phyloP scores from a whole-genome alignment of 331 rosid species.

The Quercus tomentella region DNA sequence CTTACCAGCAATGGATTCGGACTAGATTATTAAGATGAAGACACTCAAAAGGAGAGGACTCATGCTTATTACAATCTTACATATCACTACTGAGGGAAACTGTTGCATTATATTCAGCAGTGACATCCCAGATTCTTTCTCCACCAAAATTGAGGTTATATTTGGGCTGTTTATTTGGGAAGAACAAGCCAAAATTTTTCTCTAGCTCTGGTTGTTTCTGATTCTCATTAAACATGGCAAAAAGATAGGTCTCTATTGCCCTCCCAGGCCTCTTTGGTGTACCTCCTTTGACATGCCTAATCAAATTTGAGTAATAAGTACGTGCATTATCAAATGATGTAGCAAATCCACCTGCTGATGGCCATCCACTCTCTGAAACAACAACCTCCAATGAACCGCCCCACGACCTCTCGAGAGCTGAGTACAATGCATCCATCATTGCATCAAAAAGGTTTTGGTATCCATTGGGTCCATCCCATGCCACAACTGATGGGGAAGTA shows the following conservation, averaged over 20 bases:
- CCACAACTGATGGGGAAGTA: slow-evolving; percentile 47
- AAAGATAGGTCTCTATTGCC: slow-evolving; percentile 51
- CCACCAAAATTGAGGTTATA: slow-evolving; percentile 51
- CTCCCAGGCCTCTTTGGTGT: slow-evolving; percentile 51
- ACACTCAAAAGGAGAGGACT: not conserved
- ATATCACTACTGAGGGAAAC: slow-evolving; percentile 39
- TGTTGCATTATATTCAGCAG: slow-evolving; percentile 26
- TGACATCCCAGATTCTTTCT: slow-evolving; percentile 9
- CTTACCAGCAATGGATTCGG: not conserved
- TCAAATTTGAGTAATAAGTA: slow-evolving; percentile 41
- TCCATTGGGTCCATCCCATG: slow-evolving; percentile 34
- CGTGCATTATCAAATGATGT: slow-evolving; percentile 47
- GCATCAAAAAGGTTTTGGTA: slow-evolving; percentile 69
- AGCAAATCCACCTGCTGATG: slow-evolving; percentile 45
- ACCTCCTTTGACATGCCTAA: slow-evolving; percentile 41
- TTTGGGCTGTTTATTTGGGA: slow-evolving; percentile 50
- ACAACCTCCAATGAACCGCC: slow-evolving; percentile 58
- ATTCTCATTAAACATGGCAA: slow-evolving; percentile 72
- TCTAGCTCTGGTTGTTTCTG: slow-evolving; percentile 44
- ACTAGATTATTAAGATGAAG: not conserved
- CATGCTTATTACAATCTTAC: slow-evolving; percentile 5
- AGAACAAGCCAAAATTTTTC: slow-evolving; percentile 62
- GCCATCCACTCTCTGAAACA: slow-evolving; percentile 77
- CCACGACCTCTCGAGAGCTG: slow-evolving; percentile 45
- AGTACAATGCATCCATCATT: slow-evolving; percentile 49